These are phyloP conservation scores for Ceratocystis diversiconidia DNA, from an alignment of 2,329 filamentous ascomycete species.

Conservation along the genomic window DNA sequence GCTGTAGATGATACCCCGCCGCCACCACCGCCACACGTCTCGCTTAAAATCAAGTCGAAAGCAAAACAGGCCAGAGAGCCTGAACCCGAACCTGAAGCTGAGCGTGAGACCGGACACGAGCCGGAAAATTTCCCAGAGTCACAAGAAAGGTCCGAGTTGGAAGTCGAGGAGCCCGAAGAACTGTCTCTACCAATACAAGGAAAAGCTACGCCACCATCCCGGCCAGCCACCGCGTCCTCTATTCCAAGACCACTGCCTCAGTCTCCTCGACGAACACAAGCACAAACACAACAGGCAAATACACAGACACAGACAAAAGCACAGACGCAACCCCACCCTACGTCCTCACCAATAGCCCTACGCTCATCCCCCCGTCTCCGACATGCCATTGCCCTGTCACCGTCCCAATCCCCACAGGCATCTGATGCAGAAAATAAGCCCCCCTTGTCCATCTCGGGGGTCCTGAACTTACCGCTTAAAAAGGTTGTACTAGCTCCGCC, in stretches of 20 bases:
- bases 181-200: slow-evolving; percentile 9
- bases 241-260: slow-evolving; percentile 8
- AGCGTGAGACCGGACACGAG: neutral
- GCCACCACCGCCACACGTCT: neutral
- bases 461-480: slow-evolving; percentile 5
- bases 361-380: slow-evolving; percentile 34
- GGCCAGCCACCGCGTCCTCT: slow-evolving; percentile 23
- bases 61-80: neutral
- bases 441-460: slow-evolving; percentile 46
- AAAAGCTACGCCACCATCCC: slow-evolving; percentile 20
- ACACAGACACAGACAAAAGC: slow-evolving; percentile 9
- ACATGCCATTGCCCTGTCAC: slow-evolving; percentile 39
- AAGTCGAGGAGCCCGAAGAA: slow-evolving; percentile 17
- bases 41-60: neutral
- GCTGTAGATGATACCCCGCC: slow-evolving; percentile 3
- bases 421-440: slow-evolving; percentile 71
- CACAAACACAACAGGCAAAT: slow-evolving; percentile 12
- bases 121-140: slow-evolving; percentile 1
- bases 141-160: slow-evolving; percentile 13
- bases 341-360: slow-evolving; percentile 31
- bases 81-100: neutral
- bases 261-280: slow-evolving; percentile 10
- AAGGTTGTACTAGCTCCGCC: slow-evolving; percentile 9
- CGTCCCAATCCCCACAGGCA: slow-evolving; percentile 56
- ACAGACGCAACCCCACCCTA: slow-evolving; percentile 20